A percentile compares a stretch with the other conserved stretches of the same genome.
These are phyloP conservation scores for Prunus mume DNA, from an alignment of 306 rosid species.

Conservation along the genomic window DNA sequence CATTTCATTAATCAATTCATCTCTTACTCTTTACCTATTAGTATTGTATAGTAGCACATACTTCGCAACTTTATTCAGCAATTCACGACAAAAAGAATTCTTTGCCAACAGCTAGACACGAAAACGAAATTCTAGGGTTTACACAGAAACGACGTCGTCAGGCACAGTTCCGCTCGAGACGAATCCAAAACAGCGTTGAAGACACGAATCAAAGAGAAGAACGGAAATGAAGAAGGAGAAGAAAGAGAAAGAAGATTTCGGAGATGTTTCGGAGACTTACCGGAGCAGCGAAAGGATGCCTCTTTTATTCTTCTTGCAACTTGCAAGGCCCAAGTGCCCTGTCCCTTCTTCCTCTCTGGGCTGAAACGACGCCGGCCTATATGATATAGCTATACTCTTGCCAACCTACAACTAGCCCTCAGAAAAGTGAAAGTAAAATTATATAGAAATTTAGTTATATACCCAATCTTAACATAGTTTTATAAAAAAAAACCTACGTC, in stretches of 20 bases:
- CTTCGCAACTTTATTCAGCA: neutral
- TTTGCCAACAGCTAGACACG: neutral
- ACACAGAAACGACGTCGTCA: neutral
- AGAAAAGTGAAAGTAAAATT: neutral
- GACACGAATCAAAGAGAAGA: neutral
- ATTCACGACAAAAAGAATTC: neutral
- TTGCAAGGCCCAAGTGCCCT: neutral
- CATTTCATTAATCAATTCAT: neutral
- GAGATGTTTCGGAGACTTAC: neutral
- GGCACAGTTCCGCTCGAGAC: neutral
- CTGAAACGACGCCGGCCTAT: neutral
- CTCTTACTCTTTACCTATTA: neutral
- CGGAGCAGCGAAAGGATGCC: conserved; percentile 1
- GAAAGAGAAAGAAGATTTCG: neutral
- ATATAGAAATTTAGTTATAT: neutral
- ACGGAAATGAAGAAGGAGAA: neutral
- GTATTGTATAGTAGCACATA: neutral
- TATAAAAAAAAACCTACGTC: no score
- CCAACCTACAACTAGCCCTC: neutral
- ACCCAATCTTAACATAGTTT: no score
- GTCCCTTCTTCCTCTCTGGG: neutral
- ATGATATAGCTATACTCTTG: neutral
- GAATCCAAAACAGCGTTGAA: neutral
- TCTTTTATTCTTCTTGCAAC: neutral
- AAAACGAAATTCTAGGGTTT: conserved; percentile 9